These are phyloP conservation scores for Talaromyces marneffei DNA, from an alignment of 2,329 filamentous ascomycete genomes.

Conservation along the genomic window DNA sequence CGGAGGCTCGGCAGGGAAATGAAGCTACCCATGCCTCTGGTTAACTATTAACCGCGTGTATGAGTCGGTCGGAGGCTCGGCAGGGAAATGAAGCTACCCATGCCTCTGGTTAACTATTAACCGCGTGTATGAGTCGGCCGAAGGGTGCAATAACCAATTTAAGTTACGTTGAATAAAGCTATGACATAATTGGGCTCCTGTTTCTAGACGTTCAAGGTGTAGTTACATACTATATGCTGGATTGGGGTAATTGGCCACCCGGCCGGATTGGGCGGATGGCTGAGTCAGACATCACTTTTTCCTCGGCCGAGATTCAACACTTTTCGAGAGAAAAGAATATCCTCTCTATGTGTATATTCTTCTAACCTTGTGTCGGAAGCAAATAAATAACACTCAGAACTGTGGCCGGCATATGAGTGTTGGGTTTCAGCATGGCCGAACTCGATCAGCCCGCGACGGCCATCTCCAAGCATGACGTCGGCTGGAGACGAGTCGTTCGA, in stretches of 20 bases:
- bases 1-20: too few relatives aligned
- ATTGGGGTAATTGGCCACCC: not conserved
- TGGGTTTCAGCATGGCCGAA: not conserved
- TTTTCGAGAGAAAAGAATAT: not conserved
- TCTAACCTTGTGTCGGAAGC: not conserved
- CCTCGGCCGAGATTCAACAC: not conserved
- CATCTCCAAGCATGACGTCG: not conserved
- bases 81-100: too few relatives aligned
- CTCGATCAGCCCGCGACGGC: not conserved
- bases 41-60: too few relatives aligned
- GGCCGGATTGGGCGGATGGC: not conserved
- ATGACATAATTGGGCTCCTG: not conserved
- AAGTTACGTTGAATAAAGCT: too few relatives aligned
- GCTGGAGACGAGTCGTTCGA: slow-evolving; percentile 16
- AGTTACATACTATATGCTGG: too few relatives aligned
- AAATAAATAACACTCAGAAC: not conserved
- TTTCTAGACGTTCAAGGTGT: not conserved
- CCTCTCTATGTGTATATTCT: not conserved
- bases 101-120: too few relatives aligned
- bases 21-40: too few relatives aligned
- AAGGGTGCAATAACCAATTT: too few relatives aligned
- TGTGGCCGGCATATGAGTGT: not conserved
- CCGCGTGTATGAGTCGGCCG: too few relatives aligned
- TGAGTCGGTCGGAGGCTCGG: too few relatives aligned
- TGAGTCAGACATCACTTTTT: not conserved